Base-by-base conservation (phyloP, 2,329 filamentous ascomycete species). In the Mycosphaerella arachidis region DNA sequence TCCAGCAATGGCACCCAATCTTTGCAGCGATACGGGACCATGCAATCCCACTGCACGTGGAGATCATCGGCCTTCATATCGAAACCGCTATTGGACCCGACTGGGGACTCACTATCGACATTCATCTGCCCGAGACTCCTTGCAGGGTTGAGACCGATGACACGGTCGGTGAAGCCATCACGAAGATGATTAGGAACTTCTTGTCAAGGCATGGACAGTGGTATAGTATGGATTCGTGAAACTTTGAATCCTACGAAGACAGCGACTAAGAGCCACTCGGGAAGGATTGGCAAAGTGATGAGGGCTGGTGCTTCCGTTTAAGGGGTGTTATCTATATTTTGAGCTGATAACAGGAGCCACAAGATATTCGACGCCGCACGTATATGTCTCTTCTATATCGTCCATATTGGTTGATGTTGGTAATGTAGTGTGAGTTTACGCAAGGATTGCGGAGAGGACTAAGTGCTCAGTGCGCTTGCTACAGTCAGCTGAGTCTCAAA, bases 1-100 rank as follows among this genome's bases (percentile, higher is more conserved):
- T 57, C 20, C 13, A 30, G 20, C 18, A 48, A 18, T 57, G 55
- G 55, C 18, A 29, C 20, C 55, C 55, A 10, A 29, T 57, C 7
- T 57, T 57, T 31, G 33, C 5, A 35, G 48, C 55, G 10, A 57
- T 57, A 10, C 55, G 46, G 2, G 31, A 52, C 9, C 55, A 57
- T 18, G 7, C 43, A 4, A 31, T 50, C 40, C 9, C 18, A 24
- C 24, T 56, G 9, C 24, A 30, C 16, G 18, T 56, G 9, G 37
- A 48, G 10, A 4, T 48, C 45, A 18, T 48, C 10, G 24, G n/a
- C 3, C 20, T 30, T 50, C 29, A 31, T 8, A 27, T 6, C 27
- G 48, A 16, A 24, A 37, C 1, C 2, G 12, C 5, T 3, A n/a
- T 20, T 16, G 16, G 29, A 50, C 40, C 9, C 35, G 10, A 33